Evolutionary conservation across 179 eudicot genomes (phyloP).

Genomic region (Corrigiola litoralis): DNA sequence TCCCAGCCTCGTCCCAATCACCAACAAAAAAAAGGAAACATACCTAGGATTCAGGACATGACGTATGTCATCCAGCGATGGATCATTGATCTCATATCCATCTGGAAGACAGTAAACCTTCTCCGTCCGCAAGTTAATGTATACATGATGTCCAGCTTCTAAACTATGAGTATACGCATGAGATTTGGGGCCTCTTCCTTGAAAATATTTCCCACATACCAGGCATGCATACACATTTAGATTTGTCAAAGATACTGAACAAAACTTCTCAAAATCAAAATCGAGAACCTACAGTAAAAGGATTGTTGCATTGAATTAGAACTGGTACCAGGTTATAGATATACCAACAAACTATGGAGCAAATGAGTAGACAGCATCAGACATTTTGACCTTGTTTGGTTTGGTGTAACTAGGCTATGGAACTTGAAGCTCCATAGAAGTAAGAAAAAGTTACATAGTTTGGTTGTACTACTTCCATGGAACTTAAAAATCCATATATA

Average conservation of each 20-base stretch:
- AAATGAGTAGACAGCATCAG: neutral
- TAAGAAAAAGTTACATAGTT: too few species aligned
- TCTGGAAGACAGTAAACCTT: constrained; percentile 97
- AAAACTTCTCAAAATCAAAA: constrained; percentile 94
- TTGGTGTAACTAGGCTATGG: too few species aligned
- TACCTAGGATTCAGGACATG: constrained; percentile 90
- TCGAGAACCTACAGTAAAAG: constrained; percentile 68
- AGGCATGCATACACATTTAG: constrained; percentile 92
- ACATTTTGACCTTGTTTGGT: too few species aligned
- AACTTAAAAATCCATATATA: too few species aligned
- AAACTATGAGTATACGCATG: constrained; percentile 94
- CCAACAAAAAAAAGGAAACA: constrained; percentile 8
- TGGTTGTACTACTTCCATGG: too few species aligned
- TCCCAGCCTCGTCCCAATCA: too few species aligned
- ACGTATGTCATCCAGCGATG: constrained; percentile 87
- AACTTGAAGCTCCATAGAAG: too few species aligned
- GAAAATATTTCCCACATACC: constrained; percentile 93
- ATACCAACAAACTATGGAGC: neutral
- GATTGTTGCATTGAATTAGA: neutral
- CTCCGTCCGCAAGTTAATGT: constrained; percentile 80
- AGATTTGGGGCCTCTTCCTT: constrained; percentile 88
- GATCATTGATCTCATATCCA: constrained; percentile 89
- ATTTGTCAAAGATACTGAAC: constrained; percentile 77
- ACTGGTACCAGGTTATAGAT: neutral
- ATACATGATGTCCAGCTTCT: constrained; percentile 95